Base-by-base conservation (phyloP, 495 filamentous ascomycete genomes). In the Neurospora africana region DNA sequence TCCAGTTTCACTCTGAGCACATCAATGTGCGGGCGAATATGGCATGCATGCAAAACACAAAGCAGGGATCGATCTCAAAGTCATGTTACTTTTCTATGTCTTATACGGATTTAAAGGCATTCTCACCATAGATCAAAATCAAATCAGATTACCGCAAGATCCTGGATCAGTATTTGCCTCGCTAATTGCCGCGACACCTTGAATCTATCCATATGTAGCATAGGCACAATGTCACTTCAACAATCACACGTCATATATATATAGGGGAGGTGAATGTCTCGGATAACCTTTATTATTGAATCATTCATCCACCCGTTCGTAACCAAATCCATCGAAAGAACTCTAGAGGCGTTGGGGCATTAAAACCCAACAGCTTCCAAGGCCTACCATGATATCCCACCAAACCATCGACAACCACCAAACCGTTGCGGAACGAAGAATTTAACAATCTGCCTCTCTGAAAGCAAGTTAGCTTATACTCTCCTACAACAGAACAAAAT, bases 371-470 rank as follows among this genome's bases (percentile, higher is more conserved):
- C 21, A 13, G 10, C 47, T 30, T 30, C 11, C 23, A 15, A 7
- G 5, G 30, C 47, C 23, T 61, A 30, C 23, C 47, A 61, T 8
- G 7, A 8, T 61, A 61, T 30, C 11, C 13, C 27, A 19, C 27
- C 13, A 61, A 1, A 30, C 13, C 53, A 33, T 30, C 27, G 5
- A 30, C 53, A 2, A 17, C 53, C 27, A 19, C 15, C 21, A 6
- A 30, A 8, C 15, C 13, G 69, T 21, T 1, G 69, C 17, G 2
- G 1, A 70, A 17, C 11, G 1, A 70, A 61, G 15, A 37, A 35
- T 39, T 72, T 53, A 74, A 72, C 68, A 72, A 74, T 6, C 44
- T 23, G 23, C n/a, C n/a, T 41, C 8, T 37, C 21, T 37, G 17
- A 3, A 21, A 61, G 35, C 36, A 38, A 17, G 27, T 30, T 13